phyloP scores from a whole-genome alignment of 495 filamentous ascomycete genomes.

The Talaromyces proteolyticus region DNA sequence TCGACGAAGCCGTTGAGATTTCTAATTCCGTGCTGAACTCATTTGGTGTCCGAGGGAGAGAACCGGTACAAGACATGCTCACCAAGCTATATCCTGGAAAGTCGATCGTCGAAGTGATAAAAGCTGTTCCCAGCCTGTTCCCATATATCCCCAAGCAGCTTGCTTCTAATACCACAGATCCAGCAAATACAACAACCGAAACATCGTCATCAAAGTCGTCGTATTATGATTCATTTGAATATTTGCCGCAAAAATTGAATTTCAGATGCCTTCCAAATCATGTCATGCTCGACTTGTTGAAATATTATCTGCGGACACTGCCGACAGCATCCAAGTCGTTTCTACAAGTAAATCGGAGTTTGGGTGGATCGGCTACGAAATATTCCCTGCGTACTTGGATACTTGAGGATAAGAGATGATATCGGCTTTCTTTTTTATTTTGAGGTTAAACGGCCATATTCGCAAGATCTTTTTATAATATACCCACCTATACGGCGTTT shows the following conservation, averaged over 20 bases:
- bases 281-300: neutral
- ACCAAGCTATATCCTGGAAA: conserved; percentile 18
- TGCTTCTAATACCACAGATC: neutral
- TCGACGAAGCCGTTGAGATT: conserved; percentile 2
- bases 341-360: conserved; percentile 4
- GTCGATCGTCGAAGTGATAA: conserved; percentile 23
- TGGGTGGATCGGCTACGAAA: conserved; percentile 2
- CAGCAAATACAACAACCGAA: neutral
- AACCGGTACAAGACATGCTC: conserved; percentile 20
- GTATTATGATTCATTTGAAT: conserved; percentile 1
- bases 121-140: conserved; percentile 23
- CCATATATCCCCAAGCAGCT: conserved; percentile 2
- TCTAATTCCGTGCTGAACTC: neutral
- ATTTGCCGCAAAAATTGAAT: conserved; percentile 1
- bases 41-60: conserved; percentile 12
- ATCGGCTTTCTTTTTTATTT: neutral
- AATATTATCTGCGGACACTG: neutral
- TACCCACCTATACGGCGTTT: too few relatives aligned
- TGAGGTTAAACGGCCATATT: neutral
- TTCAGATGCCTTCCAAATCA: neutral
- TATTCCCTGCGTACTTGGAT: conserved; percentile 2
- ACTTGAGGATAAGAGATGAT: neutral
- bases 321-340: neutral
- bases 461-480: neutral
- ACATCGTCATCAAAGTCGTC: neutral